These are phyloP conservation scores for Pyrenophora tritici-repentis DNA, from an alignment of 2,329 filamentous ascomycete genomes.

Conservation along the genomic window DNA sequence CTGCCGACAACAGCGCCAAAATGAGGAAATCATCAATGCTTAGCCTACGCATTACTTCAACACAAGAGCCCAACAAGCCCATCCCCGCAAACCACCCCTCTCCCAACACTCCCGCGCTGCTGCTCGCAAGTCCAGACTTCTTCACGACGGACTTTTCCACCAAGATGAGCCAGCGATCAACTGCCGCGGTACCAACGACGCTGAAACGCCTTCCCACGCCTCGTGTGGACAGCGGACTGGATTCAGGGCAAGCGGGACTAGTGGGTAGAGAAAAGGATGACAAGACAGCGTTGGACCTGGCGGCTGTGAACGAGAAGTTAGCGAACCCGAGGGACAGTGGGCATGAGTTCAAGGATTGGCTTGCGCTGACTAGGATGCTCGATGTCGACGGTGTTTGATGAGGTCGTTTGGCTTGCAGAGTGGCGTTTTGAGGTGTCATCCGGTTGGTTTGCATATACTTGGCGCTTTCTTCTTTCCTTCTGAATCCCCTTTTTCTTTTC, in stretches of 20 bases:
- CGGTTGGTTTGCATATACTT: no score
- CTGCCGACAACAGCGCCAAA: constrained; percentile 2
- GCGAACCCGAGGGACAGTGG: constrained; percentile 8
- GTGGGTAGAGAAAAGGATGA: constrained; percentile 7
- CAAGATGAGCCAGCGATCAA: not conserved
- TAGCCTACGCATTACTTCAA: constrained; percentile 19
- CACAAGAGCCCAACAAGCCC: not conserved
- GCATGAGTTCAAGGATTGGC: constrained; percentile 20
- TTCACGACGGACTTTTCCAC: constrained; percentile 2
- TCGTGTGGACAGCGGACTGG: constrained; percentile 6
- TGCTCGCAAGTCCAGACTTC: constrained; percentile 9
- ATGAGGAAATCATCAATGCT: constrained; percentile 22
- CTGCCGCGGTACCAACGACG: not conserved
- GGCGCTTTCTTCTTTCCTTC: no score
- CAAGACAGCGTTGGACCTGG: constrained; percentile 15
- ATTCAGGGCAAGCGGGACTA: no score
- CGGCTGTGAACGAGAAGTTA: constrained; percentile 3
- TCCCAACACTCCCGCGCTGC: not conserved
- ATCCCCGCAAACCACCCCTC: constrained; percentile 1
- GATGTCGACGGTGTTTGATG: constrained; percentile 7
- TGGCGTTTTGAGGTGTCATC: no score
- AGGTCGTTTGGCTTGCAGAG: not conserved
- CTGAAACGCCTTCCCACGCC: constrained; percentile 6
- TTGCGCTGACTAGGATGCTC: constrained; percentile 21
- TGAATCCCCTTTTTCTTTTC: no score